phyloP scores from a whole-genome alignment of 2,329 filamentous ascomycete species.

The Nakataea oryzae region DNA sequence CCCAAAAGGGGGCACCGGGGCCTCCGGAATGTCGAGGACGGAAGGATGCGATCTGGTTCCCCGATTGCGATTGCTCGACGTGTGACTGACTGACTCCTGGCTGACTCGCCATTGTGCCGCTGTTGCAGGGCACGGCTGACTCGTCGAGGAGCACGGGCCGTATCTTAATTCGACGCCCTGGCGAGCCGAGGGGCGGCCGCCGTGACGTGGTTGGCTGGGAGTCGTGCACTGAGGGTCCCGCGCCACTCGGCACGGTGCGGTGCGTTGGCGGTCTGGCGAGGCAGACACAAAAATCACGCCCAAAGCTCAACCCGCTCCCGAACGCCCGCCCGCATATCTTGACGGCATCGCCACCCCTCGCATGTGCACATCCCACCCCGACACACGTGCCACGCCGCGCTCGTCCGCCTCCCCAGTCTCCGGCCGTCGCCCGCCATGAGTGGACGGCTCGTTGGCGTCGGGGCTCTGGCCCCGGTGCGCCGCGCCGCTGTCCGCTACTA shows the following conservation, averaged over 20 bases:
- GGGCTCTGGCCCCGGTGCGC: conserved; percentile 57
- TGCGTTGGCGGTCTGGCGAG: background rate
- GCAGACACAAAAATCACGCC: background rate
- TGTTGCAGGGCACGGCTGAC: background rate
- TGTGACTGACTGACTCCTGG: too few species aligned
- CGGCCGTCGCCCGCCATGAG: conserved; percentile 41
- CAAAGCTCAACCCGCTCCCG: background rate
- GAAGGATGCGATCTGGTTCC: background rate
- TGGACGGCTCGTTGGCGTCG: conserved; percentile 65
- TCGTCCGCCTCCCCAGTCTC: background rate
- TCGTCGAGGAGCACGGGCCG: background rate
- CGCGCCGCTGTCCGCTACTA: conserved; percentile 52
- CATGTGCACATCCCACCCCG: background rate
- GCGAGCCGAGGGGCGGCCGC: background rate
- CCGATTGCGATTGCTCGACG: background rate
- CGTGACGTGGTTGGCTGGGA: background rate
- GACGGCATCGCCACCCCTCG: background rate
- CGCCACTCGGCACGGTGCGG: conserved; percentile 6
- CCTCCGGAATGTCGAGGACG: background rate
- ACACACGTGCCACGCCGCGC: background rate
- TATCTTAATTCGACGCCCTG: background rate
- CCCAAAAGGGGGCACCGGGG: background rate
- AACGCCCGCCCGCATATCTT: background rate
- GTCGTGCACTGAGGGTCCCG: background rate
- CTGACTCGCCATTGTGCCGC: background rate